Conservation (phyloP, 2,329 filamentous ascomycete species). For the Neopestalotiopsis sp. region DNA sequence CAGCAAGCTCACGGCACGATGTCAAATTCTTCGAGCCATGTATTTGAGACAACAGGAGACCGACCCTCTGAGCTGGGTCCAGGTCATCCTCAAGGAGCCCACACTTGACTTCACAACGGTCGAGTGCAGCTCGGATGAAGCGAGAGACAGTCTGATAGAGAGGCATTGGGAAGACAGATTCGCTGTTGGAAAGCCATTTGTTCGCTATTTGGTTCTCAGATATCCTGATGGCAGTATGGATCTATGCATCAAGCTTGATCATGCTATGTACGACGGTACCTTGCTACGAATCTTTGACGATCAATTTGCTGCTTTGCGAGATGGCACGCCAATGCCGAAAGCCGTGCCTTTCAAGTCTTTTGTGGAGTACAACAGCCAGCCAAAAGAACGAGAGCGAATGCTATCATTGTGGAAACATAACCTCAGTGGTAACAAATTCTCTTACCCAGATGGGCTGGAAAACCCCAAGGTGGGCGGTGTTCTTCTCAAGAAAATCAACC, state of each 20-base stretch:
- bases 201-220: constrained; percentile 38
- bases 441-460: constrained; percentile 9
- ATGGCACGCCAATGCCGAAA: constrained; percentile 21
- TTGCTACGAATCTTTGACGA: constrained; percentile 30
- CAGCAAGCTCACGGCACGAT: constrained; percentile 24
- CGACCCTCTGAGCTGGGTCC: constrained; percentile 25
- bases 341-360: constrained; percentile 34
- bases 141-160: constrained; percentile 30
- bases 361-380: constrained; percentile 26
- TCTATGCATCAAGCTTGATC: constrained; percentile 35
- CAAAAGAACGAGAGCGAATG: constrained; percentile 21
- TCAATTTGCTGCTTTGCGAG: constrained; percentile 29
- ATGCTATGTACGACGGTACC: constrained; percentile 21
- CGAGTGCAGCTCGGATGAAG: constrained; percentile 26
- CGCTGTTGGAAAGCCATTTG: constrained; percentile 38
- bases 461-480: constrained; percentile 11
- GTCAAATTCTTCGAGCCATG: constrained; percentile 33
- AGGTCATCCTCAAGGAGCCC: constrained; percentile 27
- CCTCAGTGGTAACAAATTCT: constrained; percentile 15
- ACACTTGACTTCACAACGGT: constrained; percentile 22
- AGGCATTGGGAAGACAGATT: constrained; percentile 34
- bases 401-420: constrained; percentile 30
- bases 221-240: constrained; percentile 30
- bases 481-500: constrained; percentile 20
- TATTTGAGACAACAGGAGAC: constrained; percentile 23